These are phyloP conservation scores for Nicotiana obtusifolia DNA, from an alignment of 257 asterid genomes.

Conservation along the genomic window DNA sequence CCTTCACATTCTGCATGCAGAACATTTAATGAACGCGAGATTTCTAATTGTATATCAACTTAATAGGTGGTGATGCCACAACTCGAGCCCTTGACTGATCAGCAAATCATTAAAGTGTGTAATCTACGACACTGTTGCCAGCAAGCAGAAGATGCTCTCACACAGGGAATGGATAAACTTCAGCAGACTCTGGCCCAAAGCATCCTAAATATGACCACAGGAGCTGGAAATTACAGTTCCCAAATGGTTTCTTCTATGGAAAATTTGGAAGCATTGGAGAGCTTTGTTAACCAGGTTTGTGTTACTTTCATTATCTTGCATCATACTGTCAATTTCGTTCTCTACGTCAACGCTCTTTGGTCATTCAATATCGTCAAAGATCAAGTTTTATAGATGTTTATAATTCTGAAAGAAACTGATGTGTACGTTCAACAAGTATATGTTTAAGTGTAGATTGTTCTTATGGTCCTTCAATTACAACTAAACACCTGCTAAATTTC, in stretches of 20 bases:
- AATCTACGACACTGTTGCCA: slow-evolving; percentile 64
- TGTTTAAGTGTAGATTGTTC: neutral
- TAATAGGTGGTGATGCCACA: slow-evolving; percentile 68
- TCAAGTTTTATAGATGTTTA: neutral
- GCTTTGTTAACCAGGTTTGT: slow-evolving; percentile 66
- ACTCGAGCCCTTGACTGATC: slow-evolving; percentile 57
- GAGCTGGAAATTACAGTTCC: slow-evolving; percentile 42
- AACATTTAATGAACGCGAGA: neutral
- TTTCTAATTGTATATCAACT: neutral
- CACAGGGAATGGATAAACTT: slow-evolving; percentile 87
- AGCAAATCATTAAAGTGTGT: slow-evolving; percentile 44
- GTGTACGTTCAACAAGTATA: neutral
- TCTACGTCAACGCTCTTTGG: neutral
- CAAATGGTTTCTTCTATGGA: slow-evolving; percentile 60
- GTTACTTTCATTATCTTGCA: neutral
- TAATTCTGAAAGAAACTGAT: neutral
- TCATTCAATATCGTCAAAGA: neutral
- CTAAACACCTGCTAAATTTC: neutral
- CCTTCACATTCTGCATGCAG: neutral
- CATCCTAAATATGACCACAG: slow-evolving; percentile 43
- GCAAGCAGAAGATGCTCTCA: slow-evolving; percentile 95
- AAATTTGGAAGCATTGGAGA: slow-evolving; percentile 63
- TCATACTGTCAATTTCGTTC: neutral
- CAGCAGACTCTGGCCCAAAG: slow-evolving; percentile 75
- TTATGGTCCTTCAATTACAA: neutral